These are phyloP conservation scores for Auricularia cornea DNA, from an alignment of 768 basidiomycete genomes.

Conservation along the genomic window DNA sequence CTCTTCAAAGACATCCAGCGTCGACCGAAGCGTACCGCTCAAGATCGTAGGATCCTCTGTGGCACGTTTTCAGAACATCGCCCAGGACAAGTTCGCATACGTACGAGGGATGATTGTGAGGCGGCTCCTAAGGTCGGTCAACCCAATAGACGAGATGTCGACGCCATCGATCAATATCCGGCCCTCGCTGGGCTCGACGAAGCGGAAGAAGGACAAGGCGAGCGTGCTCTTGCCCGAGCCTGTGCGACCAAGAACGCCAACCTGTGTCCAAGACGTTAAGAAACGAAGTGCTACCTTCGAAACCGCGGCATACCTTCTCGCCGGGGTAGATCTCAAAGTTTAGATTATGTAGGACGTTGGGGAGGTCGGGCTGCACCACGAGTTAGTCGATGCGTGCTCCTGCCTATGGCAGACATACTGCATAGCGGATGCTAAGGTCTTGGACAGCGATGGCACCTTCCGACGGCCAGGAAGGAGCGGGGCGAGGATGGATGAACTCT, in stretches of 20 bases:
- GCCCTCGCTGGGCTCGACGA: slow-evolving; percentile 79
- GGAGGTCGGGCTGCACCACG: slow-evolving; percentile 62
- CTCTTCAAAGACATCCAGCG: slow-evolving; percentile 79
- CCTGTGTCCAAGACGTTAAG: too few species aligned
- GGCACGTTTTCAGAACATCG: background rate
- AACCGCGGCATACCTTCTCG: too few species aligned
- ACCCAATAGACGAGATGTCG: slow-evolving; percentile 70
- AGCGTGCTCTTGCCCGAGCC: slow-evolving; percentile 69
- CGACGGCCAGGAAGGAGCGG: slow-evolving; percentile 70
- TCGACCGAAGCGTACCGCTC: slow-evolving; percentile 72
- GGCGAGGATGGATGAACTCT: slow-evolving; percentile 83
- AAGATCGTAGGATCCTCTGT: slow-evolving; percentile 85
- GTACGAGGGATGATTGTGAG: slow-evolving; percentile 70
- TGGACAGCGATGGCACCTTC: slow-evolving; percentile 33
- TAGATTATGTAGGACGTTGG: slow-evolving; percentile 73
- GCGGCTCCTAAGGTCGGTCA: slow-evolving; percentile 71
- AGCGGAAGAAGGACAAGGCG: slow-evolving; percentile 80
- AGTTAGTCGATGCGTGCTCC: slow-evolving; percentile 1
- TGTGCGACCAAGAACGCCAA: slow-evolving; percentile 35
- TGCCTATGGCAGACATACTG: slow-evolving; percentile 9
- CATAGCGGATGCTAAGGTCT: slow-evolving; percentile 20
- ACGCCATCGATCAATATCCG: slow-evolving; percentile 67
- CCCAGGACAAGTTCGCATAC: slow-evolving; percentile 13
- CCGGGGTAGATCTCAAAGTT: slow-evolving; percentile 65
- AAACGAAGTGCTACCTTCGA: too few species aligned